These are phyloP conservation scores for Penicillium sp. DNA, from an alignment of 2,329 filamentous ascomycete genomes.

Conservation along the genomic window DNA sequence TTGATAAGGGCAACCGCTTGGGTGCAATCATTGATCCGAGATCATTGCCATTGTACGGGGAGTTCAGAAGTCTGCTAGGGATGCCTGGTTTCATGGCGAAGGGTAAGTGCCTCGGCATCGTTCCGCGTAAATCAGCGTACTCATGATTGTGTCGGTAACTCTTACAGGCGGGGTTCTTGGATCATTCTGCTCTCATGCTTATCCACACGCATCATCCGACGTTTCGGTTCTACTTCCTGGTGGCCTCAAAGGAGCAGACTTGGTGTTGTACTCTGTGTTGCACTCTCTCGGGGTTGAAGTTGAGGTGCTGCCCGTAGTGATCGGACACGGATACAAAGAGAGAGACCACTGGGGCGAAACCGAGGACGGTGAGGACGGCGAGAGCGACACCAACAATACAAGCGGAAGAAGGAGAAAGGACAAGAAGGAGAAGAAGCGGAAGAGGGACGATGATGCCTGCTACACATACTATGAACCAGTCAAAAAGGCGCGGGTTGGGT, in stretches of 20 bases:
- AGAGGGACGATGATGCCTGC: neutral
- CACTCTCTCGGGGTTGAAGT: neutral
- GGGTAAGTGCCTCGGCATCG: slow-evolving; percentile 22
- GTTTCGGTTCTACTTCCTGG: neutral
- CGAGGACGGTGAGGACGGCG: neutral
- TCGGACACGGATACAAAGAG: neutral
- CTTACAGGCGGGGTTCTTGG: neutral
- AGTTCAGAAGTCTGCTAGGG: slow-evolving; percentile 32
- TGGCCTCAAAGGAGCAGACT: neutral
- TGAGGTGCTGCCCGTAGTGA: neutral
- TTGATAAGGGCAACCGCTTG: neutral
- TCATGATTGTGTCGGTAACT: neutral
- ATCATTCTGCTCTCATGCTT: neutral
- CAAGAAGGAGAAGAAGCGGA: neutral
- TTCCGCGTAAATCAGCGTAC: neutral
- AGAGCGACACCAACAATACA: too few relatives aligned
- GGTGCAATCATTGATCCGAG: slow-evolving; percentile 29
- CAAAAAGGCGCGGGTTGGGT: neutral
- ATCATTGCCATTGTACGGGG: slow-evolving; percentile 39
- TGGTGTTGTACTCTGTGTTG: neutral
- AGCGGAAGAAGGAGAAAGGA: too few relatives aligned
- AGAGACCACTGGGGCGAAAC: neutral
- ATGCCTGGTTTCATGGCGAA: slow-evolving; percentile 40
- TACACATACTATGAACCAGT: neutral
- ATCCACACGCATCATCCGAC: neutral